Percentiles rank a stretch among this genome's conserved stretches.
These are phyloP conservation scores for Larix kaempferi DNA, from an alignment of 75 land plant species.

Conservation along the genomic window DNA sequence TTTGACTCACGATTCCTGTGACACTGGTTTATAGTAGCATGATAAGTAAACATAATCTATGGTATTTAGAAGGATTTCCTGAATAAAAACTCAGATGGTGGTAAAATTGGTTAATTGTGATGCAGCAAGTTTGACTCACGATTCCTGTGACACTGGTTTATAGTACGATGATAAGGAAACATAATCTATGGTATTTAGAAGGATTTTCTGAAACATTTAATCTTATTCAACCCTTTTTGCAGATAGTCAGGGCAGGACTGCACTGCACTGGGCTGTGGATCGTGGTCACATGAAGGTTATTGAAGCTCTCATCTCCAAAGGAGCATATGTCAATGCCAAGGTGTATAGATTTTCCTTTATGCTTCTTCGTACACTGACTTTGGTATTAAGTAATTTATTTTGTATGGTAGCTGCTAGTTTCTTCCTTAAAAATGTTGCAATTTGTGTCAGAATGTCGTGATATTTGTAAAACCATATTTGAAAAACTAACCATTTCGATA, in stretches of 20 bases:
- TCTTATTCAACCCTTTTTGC: slow-evolving; percentile 18
- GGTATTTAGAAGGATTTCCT: no score
- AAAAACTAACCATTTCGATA: neutral
- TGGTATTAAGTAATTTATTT: neutral
- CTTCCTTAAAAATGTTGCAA: neutral
- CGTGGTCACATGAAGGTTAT: slow-evolving; percentile 62
- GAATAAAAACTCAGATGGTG: no score
- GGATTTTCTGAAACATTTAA: neutral
- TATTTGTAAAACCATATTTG: no score
- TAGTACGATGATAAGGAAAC: no score
- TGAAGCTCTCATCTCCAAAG: slow-evolving; percentile 53
- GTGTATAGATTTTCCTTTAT: slow-evolving; percentile 21
- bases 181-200: no score
- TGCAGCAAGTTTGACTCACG: no score
- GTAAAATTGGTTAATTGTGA: no score
- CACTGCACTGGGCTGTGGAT: slow-evolving; percentile 96
- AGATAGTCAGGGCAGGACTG: slow-evolving; percentile 93
- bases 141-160: neutral
- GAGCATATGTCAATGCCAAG: slow-evolving; percentile 78
- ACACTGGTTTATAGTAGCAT: neutral
- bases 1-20: neutral
- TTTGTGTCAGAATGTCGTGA: neutral
- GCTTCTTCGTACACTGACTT: neutral
- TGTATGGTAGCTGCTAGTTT: neutral
- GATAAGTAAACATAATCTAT: no score